These are phyloP conservation scores for Tillandsia leiboldiana DNA, from an alignment of 176 grass and related monocot genomes.

Conservation along the genomic window DNA sequence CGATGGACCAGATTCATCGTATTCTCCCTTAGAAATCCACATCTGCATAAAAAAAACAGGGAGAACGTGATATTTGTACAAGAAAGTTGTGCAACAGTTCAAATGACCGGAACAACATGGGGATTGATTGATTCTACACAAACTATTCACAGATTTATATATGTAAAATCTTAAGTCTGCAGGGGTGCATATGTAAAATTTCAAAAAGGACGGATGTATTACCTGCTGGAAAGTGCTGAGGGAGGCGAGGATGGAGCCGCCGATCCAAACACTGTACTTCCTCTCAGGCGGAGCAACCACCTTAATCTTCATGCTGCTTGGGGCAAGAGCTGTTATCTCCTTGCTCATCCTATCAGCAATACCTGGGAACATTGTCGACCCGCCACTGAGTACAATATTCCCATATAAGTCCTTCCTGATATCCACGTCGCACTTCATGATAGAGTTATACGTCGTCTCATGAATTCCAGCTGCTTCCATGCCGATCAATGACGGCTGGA, in stretches of 20 bases:
- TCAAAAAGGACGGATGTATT: background rate
- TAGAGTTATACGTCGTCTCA: constrained; percentile 10
- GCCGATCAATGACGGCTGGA: constrained; percentile 11
- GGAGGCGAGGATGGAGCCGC: constrained; percentile 7
- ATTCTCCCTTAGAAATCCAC: constrained; percentile 12
- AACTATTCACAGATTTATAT: too few relatives aligned
- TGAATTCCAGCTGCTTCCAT: constrained; percentile 15
- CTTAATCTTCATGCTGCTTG: constrained; percentile 14
- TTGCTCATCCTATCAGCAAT: constrained; percentile 11
- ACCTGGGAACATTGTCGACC: constrained; percentile 7
- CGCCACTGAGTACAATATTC: constrained; percentile 9
- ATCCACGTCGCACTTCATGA: constrained; percentile 10
- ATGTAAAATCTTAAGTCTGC: too few relatives aligned
- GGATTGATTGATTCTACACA: too few relatives aligned
- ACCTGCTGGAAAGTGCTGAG: constrained; percentile 13
- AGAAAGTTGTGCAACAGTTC: background rate
- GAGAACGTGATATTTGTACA: background rate
- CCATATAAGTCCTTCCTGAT: constrained; percentile 10
- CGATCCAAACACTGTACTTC: constrained; percentile 11
- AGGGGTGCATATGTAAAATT: background rate
- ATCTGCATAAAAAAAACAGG: background rate
- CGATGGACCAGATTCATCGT: constrained; percentile 9
- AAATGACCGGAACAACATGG: too few relatives aligned
- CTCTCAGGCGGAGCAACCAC: constrained; percentile 2
- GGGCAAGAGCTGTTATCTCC: constrained; percentile 7